Evolutionary conservation across 73 alveolate species (phyloP).

Genomic region (Paramecium pentaurelia): DNA sequence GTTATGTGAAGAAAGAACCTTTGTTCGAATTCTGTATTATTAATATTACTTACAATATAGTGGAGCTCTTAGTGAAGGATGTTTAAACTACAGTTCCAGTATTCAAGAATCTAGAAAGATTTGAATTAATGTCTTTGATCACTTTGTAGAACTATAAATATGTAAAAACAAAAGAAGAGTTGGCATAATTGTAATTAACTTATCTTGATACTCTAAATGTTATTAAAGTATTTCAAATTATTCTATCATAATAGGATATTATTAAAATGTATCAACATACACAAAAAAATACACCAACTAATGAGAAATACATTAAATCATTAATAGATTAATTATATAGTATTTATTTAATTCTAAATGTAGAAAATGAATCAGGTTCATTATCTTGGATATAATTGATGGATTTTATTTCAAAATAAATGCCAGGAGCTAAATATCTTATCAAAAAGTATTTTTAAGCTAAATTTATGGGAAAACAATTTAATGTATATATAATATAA

Average conservation of each 20-base stretch:
- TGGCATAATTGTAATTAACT: not conserved
- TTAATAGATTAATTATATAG: not conserved
- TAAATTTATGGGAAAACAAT: not conserved
- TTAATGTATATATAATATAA: not conserved
- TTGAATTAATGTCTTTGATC: slow-evolving; percentile 4
- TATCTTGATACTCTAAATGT: not conserved
- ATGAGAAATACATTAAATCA: not conserved
- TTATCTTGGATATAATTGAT: not conserved
- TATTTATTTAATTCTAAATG: not conserved
- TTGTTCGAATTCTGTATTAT: slow-evolving; percentile 1
- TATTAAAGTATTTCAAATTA: not conserved
- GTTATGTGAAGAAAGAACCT: not conserved
- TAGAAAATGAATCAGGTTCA: not conserved
- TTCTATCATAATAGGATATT: not conserved
- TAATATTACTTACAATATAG: not conserved
- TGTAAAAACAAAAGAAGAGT: not conserved
- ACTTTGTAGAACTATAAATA: not conserved
- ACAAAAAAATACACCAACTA: not conserved
- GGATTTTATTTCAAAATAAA: not conserved
- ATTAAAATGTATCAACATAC: not conserved
- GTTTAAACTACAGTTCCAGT: not conserved
- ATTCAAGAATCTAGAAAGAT: not conserved
- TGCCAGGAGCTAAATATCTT: not conserved
- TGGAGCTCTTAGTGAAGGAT: not conserved
- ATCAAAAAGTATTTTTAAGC: not conserved